Evolutionary conservation across 1,139 yeast species (phyloP).

Genomic region (Scheffersomyces lignicola): DNA sequence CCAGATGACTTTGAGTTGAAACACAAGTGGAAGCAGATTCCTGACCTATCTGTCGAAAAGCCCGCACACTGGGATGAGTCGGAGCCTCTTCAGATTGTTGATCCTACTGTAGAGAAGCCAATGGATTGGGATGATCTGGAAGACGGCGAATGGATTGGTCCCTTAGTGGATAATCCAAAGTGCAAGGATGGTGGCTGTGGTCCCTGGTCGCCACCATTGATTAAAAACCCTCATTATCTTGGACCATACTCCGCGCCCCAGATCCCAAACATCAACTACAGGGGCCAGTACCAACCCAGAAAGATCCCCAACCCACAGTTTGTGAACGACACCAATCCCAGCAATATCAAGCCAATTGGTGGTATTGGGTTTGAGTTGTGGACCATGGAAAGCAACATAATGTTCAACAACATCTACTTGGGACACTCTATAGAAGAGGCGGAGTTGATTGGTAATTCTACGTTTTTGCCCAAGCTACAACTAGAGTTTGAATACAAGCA

Average conservation of each 20-base stretch:
- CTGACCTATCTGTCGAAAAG: slow-evolving; percentile 63
- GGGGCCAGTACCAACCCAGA: slow-evolving; percentile 79
- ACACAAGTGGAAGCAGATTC: slow-evolving; percentile 55
- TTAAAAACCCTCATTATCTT: slow-evolving; percentile 66
- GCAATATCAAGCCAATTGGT: slow-evolving; percentile 67
- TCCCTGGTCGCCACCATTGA: slow-evolving; percentile 53
- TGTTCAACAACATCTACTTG: slow-evolving; percentile 81
- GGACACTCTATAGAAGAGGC: slow-evolving; percentile 86
- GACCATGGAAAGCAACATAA: slow-evolving; percentile 75
- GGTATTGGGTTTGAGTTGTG: slow-evolving; percentile 89
- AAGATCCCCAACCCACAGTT: slow-evolving; percentile 67
- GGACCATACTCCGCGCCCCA: slow-evolving; percentile 78
- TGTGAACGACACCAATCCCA: slow-evolving; percentile 58
- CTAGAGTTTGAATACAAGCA: slow-evolving; percentile 50
- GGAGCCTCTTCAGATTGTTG: slow-evolving; percentile 55
- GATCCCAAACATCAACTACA: slow-evolving; percentile 70
- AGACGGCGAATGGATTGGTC: slow-evolving; percentile 82
- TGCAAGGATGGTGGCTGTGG: slow-evolving; percentile 78
- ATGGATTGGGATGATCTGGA: slow-evolving; percentile 84
- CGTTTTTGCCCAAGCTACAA: slow-evolving; percentile 62
- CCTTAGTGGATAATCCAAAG: slow-evolving; percentile 67
- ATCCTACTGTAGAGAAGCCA: slow-evolving; percentile 66
- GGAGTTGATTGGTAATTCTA: slow-evolving; percentile 73
- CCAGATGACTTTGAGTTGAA: slow-evolving; percentile 82
- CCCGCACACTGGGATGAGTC: slow-evolving; percentile 83